Conservation (phyloP, 257 asterid species). For the Ilex aquifolium region DNA sequence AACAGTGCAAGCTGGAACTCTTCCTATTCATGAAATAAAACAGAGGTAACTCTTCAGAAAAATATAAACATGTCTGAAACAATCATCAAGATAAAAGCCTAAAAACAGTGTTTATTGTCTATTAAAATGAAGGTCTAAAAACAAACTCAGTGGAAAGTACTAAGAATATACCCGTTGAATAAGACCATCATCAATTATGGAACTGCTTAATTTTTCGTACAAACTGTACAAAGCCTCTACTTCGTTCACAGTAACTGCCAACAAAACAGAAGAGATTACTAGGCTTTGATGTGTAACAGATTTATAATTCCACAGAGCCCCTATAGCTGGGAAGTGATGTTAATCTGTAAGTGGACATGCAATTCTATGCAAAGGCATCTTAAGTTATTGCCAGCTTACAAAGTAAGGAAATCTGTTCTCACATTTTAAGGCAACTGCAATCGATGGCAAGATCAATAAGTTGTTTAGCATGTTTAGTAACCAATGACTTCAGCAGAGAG, state of each 20-base stretch:
- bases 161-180: slow-evolving; percentile 58
- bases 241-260: slow-evolving; percentile 84
- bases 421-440: no score
- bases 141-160: slow-evolving; percentile 1
- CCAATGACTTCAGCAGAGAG: no score
- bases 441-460: no score
- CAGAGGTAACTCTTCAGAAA: slow-evolving; percentile 15
- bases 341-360: no score
- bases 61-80: slow-evolving; percentile 12
- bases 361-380: no score
- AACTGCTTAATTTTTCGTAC: slow-evolving; percentile 79
- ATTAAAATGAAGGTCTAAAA: neutral
- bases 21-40: slow-evolving; percentile 50
- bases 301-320: no score
- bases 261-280: no score
- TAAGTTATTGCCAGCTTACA: no score
- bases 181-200: slow-evolving; percentile 73
- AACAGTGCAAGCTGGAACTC: slow-evolving; percentile 81
- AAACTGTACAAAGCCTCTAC: slow-evolving; percentile 82
- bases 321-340: no score
- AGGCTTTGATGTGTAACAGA: no score
- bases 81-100: slow-evolving; percentile 2
- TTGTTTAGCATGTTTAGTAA: no score
- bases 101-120: neutral
- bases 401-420: no score